Conservation (phyloP, 176 grass and related monocot species). For the Aegilops sharonensis region DNA sequence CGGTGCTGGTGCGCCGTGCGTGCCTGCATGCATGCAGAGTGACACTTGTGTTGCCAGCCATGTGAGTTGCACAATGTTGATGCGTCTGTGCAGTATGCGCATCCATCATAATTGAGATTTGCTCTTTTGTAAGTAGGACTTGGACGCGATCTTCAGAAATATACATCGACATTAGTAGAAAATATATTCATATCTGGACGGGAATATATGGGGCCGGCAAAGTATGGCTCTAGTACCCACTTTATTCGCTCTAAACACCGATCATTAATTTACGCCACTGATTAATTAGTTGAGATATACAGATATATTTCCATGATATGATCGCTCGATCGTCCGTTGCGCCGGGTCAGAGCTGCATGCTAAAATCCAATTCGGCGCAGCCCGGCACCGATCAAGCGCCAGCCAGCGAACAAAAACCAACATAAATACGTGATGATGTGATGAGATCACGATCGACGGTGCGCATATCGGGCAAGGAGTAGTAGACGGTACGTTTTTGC, state of each 20-base stretch:
- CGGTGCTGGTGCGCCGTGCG: too few relatives aligned
- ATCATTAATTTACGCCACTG: not conserved
- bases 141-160: not conserved
- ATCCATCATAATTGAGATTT: not conserved
- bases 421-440: not conserved
- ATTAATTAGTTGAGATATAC: not conserved
- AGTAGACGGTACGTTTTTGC: not conserved
- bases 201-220: not conserved
- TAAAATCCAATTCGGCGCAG: conserved; percentile 19
- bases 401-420: not conserved
- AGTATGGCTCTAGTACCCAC: not conserved
- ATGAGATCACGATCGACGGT: not conserved
- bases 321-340: not conserved
- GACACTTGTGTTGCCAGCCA: not conserved
- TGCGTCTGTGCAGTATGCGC: not conserved
- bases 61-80: not conserved
- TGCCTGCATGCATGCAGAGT: conserved; percentile 1
- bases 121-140: not conserved
- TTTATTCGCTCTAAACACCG: not conserved
- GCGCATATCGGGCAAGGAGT: not conserved
- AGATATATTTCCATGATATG: not conserved
- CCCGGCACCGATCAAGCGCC: not conserved
- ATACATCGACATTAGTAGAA: not conserved
- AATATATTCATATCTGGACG: not conserved
- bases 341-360: conserved; percentile 4